Base-by-base conservation (phyloP, 257 asterid genomes). In the Solanum arcanum region DNA sequence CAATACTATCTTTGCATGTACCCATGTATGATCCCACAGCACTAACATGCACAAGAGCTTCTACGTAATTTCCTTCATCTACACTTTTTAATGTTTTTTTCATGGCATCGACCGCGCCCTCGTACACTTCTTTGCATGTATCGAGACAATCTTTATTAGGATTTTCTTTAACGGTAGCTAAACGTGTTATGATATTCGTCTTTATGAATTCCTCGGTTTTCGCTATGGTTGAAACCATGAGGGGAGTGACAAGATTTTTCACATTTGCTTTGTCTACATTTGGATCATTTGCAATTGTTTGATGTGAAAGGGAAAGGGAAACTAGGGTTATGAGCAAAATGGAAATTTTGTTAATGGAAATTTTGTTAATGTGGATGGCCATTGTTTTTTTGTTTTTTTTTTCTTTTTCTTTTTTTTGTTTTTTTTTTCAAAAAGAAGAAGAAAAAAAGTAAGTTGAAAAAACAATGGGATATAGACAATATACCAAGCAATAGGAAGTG, bases 11-110 rank as follows among this genome's bases (percentile, higher is more conserved):
- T 27, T 25, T 77, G 7, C 84, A 77, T 14, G 84, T 77, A 9
- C 25, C 84, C 84, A 77, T 77, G 29, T 25, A 44, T 77, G 62
- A 4, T 27, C 41, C 52, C 23, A 75, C 46, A 6, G 91, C 90
- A 81, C 91, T 86, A 7, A 90, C 87, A 81, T 90, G 91, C 15
- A 91, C 85, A 62, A 74, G 86, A 18, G 93, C 93, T 88, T 87
- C 89, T 33, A 77, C 39, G 35, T 87, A 90, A 68, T 91, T 88
- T 9, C 93, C 91, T 15, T 87, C 70, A 13, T 46, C 12, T 4
- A 90, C 69, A 69, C 86, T 87, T 75, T 90, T 86, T 89, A 90
- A 18, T 12, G 86, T 90, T 6, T 39, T 89, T 90, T 89, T 89
- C 89, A 89, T 85, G 1, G 91, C 85, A 6, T 86, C 89, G 6